These are phyloP conservation scores for Gastrolobium villosum DNA, from an alignment of 306 rosid species.

Conservation along the genomic window DNA sequence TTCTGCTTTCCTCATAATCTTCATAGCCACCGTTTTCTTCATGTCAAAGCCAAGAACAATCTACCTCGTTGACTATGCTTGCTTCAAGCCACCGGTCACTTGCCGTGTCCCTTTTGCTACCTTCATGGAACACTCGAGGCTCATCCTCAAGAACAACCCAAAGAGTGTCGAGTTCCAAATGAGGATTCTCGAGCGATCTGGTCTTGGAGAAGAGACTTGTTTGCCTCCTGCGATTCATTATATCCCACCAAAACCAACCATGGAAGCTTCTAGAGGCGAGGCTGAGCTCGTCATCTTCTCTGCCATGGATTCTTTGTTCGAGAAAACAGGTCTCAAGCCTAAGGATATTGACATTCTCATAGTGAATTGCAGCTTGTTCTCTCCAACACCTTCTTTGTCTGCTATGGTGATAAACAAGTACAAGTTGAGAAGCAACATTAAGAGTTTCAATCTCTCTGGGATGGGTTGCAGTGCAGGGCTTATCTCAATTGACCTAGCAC, in stretches of 20 bases:
- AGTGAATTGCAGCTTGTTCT: constrained; percentile 85
- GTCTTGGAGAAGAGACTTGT: constrained; percentile 88
- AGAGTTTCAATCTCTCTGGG: constrained; percentile 90
- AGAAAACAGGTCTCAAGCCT: constrained; percentile 77
- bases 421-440: constrained; percentile 81
- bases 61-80: constrained; percentile 88
- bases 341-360: constrained; percentile 88
- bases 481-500: constrained; percentile 84
- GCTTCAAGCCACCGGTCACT: constrained; percentile 88
- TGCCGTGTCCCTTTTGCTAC: constrained; percentile 95
- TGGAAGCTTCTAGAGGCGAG: constrained; percentile 85
- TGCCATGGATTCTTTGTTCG: constrained; percentile 71
- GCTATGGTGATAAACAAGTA: constrained; percentile 95
- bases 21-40: constrained; percentile 81
- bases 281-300: constrained; percentile 93
- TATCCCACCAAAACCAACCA: constrained; percentile 90
- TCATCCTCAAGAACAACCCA: constrained; percentile 74
- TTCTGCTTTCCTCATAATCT: constrained; percentile 77
- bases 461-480: constrained; percentile 98
- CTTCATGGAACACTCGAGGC: constrained; percentile 95
- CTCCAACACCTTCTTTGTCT: constrained; percentile 89
- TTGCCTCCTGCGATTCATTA: constrained; percentile 86
- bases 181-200: constrained; percentile 93
- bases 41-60: constrained; percentile 89
- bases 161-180: constrained; percentile 93